Conservation (phyloP, 2,329 filamentous ascomycete species). For the Plectosphaerella plurivora region DNA sequence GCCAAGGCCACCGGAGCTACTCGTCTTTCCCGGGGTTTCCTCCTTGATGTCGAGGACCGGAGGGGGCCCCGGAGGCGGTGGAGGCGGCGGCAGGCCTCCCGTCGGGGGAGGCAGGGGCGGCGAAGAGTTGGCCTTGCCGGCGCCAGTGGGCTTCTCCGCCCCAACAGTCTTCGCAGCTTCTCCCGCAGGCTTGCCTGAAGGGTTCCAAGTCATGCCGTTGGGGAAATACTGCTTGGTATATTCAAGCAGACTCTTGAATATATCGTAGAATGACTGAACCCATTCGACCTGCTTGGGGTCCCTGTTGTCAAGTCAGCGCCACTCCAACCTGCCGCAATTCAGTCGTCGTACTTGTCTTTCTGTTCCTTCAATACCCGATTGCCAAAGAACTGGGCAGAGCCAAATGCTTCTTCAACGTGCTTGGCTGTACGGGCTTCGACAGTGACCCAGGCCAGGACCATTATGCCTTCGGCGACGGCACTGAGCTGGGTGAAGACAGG, state of each 20-base stretch:
- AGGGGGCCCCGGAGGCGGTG: conserved; percentile 67
- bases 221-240: conserved; percentile 83
- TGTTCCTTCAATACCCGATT: conserved; percentile 90
- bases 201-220: conserved; percentile 82
- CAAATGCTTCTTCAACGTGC: conserved; percentile 77
- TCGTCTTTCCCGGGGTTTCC: conserved; percentile 36
- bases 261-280: conserved; percentile 86
- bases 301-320: conserved; percentile 36
- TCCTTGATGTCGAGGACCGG: conserved; percentile 59
- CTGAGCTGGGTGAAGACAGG: conserved; percentile 77
- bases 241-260: conserved; percentile 77
- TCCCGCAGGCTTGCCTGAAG: conserved; percentile 66
- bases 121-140: conserved; percentile 16
- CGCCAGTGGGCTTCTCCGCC: conserved; percentile 27
- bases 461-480: conserved; percentile 85
- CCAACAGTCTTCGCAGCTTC: conserved; percentile 61
- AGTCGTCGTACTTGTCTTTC: conserved; percentile 57
- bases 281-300: conserved; percentile 80
- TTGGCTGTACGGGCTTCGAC: conserved; percentile 79
- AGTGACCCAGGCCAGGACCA: conserved; percentile 85
- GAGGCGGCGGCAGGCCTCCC: conserved; percentile 57
- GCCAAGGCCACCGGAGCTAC: conserved; percentile 57
- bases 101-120: conserved; percentile 46
- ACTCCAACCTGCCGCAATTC: background rate
- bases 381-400: conserved; percentile 86